phyloP scores from a whole-genome alignment of 306 rosid species.

The Quercus berberidifolia region DNA sequence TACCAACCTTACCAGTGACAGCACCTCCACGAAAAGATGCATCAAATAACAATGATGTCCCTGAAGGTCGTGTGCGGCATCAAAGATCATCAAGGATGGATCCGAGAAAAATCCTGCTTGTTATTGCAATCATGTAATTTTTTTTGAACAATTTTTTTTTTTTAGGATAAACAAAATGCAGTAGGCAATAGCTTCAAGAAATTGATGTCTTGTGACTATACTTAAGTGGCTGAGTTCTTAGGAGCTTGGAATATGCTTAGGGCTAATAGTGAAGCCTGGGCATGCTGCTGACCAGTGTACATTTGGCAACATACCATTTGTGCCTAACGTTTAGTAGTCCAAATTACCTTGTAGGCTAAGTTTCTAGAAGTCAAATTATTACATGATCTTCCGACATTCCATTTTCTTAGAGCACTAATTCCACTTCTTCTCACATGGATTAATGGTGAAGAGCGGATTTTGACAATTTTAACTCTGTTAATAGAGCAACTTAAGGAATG shows the following conservation, averaged over 20 bases:
- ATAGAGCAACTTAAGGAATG: background rate
- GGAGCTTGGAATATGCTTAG: background rate
- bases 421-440: background rate
- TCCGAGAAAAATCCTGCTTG: conserved; percentile 93
- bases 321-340: background rate
- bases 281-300: conserved; percentile 5
- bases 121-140: conserved; percentile 85
- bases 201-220: background rate
- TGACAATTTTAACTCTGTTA: background rate
- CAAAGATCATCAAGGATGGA: conserved; percentile 92
- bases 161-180: conserved; percentile 1
- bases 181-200: conserved; percentile 1
- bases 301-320: conserved; percentile 3
- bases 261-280: background rate
- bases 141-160: conserved; percentile 7
- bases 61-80: conserved; percentile 77
- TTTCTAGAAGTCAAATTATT: conserved; percentile 1
- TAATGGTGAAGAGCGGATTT: background rate
- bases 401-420: background rate
- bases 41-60: conserved; percentile 44
- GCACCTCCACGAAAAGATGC: conserved; percentile 83
- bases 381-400: background rate
- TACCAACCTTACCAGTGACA: conserved; percentile 92
- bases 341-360: conserved; percentile 14
- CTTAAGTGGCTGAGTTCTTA: background rate